These are phyloP conservation scores for Daldinia loculata DNA, from an alignment of 495 filamentous ascomycete species.

Conservation along the genomic window DNA sequence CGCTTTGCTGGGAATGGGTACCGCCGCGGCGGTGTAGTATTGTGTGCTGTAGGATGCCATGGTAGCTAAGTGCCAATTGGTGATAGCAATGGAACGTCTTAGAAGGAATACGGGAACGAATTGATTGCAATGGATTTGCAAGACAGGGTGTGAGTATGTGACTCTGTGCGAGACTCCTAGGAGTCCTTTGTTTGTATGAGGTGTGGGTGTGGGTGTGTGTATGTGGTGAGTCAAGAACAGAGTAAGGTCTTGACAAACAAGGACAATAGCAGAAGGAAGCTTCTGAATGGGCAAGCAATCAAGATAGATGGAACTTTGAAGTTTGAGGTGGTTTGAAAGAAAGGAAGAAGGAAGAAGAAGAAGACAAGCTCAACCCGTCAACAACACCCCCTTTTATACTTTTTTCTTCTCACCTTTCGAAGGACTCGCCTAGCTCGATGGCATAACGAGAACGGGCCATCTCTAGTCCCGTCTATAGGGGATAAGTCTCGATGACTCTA, in stretches of 20 bases:
- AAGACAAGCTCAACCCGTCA: conserved; percentile 42
- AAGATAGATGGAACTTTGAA: conserved; percentile 26
- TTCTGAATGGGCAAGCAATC: conserved; percentile 14
- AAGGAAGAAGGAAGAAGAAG: conserved; percentile 38
- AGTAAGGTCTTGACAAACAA: conserved; percentile 35
- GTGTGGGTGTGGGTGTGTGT: conserved; percentile 16
- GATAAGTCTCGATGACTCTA: conserved; percentile 60
- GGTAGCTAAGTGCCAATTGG: conserved; percentile 35
- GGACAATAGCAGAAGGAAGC: conserved; percentile 29
- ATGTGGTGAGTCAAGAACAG: conserved; percentile 25
- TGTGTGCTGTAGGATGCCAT: conserved; percentile 65
- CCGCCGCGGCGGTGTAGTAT: conserved; percentile 56
- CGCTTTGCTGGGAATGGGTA: conserved; percentile 44
- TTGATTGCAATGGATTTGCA: conserved; percentile 19
- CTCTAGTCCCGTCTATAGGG: conserved; percentile 45
- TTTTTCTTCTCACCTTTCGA: conserved; percentile 27
- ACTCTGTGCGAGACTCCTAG: conserved; percentile 27
- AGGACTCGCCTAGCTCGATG: conserved; percentile 33
- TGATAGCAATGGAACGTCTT: conserved; percentile 12
- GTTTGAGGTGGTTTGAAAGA: conserved; percentile 31
- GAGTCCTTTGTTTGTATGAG: conserved; percentile 32
- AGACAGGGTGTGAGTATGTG: conserved; percentile 35
- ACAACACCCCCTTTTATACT: conserved; percentile 43
- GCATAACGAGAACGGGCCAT: conserved; percentile 49
- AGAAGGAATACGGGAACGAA: background rate